Percentiles rank a stretch among this genome's conserved stretches.
Conservation (phyloP, 1,284 basidiomycete genomes). For the Sanghuangporus sanghuang region DNA sequence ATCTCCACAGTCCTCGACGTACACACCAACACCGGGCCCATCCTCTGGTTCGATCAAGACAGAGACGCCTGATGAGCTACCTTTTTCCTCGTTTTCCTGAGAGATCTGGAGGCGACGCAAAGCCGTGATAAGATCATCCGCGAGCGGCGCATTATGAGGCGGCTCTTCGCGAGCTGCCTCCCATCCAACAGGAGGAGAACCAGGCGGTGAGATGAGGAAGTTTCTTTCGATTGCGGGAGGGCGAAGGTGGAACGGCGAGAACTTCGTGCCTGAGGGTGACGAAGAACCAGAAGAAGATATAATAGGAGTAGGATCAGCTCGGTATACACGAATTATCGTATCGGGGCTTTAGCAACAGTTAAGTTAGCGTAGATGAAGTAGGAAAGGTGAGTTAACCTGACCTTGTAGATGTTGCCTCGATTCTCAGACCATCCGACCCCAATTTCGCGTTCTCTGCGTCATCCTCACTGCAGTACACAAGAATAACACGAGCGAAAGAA, state of each 20-base stretch:
- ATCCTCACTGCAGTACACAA: slow-evolving; percentile 68
- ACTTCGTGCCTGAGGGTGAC: slow-evolving; percentile 40
- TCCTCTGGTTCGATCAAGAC: slow-evolving; percentile 62
- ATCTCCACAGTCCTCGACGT: slow-evolving; percentile 57
- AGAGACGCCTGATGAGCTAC: slow-evolving; percentile 36
- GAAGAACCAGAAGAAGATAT: slow-evolving; percentile 27
- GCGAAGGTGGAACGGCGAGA: slow-evolving; percentile 44
- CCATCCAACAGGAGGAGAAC: slow-evolving; percentile 98
- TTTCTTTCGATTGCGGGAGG: slow-evolving; percentile 86
- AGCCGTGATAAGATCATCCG: slow-evolving; percentile 84
- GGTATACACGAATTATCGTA: slow-evolving; percentile 69
- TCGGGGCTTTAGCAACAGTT: slow-evolving; percentile 32
- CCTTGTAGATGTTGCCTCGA: slow-evolving; percentile 48
- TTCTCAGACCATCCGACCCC: slow-evolving; percentile 53
- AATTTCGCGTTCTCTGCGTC: slow-evolving; percentile 63
- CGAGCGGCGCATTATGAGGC: slow-evolving; percentile 83
- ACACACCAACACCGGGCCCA: slow-evolving; percentile 68
- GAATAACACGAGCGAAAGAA: slow-evolving; percentile 75
- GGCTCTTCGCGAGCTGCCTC: slow-evolving; percentile 89
- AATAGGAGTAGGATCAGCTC: slow-evolving; percentile 67
- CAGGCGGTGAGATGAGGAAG: slow-evolving; percentile 96
- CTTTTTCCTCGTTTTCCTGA: slow-evolving; percentile 30
- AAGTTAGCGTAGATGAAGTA: slow-evolving; percentile 10
- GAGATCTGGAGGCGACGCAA: slow-evolving; percentile 56
- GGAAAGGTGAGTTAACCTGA: slow-evolving; percentile 30